phyloP scores from a whole-genome alignment of 495 filamentous ascomycete species.

The Tuber calosporum region DNA sequence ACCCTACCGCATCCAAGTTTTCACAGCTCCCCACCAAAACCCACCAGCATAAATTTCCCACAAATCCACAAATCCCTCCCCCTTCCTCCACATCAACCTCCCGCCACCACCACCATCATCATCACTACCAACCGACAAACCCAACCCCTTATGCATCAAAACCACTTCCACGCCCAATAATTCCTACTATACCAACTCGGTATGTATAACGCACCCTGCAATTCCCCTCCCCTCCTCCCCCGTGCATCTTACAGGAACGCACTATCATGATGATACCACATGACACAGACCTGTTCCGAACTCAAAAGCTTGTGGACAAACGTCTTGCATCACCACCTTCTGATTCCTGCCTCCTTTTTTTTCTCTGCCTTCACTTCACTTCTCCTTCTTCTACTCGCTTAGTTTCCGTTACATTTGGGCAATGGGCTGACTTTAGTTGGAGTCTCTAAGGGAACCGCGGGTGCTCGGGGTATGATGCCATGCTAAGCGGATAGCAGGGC shows the following conservation, averaged over 20 bases:
- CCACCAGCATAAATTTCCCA: neutral
- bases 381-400: neutral
- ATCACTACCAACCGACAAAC: neutral
- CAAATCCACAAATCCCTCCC: neutral
- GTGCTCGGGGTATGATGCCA: too few relatives aligned
- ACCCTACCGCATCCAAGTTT: neutral
- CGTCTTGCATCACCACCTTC: constrained; percentile 32
- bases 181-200: neutral
- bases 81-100: neutral
- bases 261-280: constrained; percentile 17
- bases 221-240: neutral
- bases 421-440: neutral
- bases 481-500: neutral
- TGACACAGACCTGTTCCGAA: constrained; percentile 31
- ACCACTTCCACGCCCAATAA: neutral
- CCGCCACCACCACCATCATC: neutral
- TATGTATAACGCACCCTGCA: constrained; percentile 9
- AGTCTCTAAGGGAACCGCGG: neutral
- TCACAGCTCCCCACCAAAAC: neutral
- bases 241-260: neutral
- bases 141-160: neutral
- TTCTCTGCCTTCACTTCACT: neutral
- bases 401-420: neutral
- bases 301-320: constrained; percentile 21
- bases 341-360: constrained; percentile 5